Base-by-base conservation (phyloP, 2,329 filamentous ascomycete species). In the Fusarium sp. region DNA sequence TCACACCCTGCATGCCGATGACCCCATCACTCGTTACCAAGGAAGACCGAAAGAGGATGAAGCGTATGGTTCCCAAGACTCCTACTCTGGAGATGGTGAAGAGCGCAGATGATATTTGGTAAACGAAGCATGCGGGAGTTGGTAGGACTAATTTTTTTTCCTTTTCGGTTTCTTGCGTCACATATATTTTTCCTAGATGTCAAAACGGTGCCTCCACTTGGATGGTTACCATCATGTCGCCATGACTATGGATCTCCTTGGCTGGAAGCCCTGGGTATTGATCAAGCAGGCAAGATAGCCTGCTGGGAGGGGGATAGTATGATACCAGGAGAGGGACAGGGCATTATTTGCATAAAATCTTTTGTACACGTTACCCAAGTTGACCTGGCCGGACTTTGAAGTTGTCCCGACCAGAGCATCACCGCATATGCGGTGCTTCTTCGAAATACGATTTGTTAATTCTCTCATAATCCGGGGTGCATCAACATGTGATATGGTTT, bases 11-110 rank as follows among this genome's bases (percentile, higher is more conserved):
- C 51, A 85, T 93, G 55, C 92, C 92, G 1, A 87, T 94, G 53
- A 93, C 92, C 29, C 91, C 92, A n/a, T 88, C 87, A 18, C 80
- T 95, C 50, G 88, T 92, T 14, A 92, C 89, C 23, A 88, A 85
- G 78, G 86, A 87, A 67, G 91, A 94, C 75, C 81, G 91, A 27
- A 93, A 90, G 84, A 83, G 86, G 76, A 89, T 88, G 84, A 87
- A 83, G 82, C 88, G 85, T 76, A 79, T 89, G 76, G 84, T 89
- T 71, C 87, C 87, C 62, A 88, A 88, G 81, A 89, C 87, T 55
- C 89, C 88, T 4, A 87, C 87, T 0, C 70, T 86, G 75, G 83
- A 87, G 73, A 85, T 90, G 86, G 89, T 91, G 7, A 80, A 81
- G 79, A 86, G 83, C 70, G 81, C 83, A 14, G 87, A 89, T 2